phyloP scores from a whole-genome alignment of 768 basidiomycete genomes.

The Tricholoma flavovirens region DNA sequence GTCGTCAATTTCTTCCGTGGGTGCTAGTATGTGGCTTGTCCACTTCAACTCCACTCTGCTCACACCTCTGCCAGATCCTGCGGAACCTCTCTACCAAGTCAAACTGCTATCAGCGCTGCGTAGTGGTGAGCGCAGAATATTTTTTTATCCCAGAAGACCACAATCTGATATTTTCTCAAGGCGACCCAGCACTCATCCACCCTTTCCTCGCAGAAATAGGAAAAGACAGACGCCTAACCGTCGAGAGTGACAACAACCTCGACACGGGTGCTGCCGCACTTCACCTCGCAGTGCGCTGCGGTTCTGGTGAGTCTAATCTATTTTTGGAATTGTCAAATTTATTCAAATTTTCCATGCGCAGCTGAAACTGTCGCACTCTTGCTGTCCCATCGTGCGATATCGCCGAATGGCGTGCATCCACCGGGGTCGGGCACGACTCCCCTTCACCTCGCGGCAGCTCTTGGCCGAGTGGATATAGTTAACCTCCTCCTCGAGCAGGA shows the following conservation, averaged over 20 bases:
- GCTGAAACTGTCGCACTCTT: constrained; percentile 65
- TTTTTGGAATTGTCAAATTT: not conserved
- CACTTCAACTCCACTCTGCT: not conserved
- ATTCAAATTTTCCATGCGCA: constrained; percentile 23
- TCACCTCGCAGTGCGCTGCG: constrained; percentile 81
- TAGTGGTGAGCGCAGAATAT: constrained; percentile 37
- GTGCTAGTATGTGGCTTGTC: constrained; percentile 1
- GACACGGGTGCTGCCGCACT: constrained; percentile 72
- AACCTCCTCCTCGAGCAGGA: constrained; percentile 74
- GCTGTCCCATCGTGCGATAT: constrained; percentile 68
- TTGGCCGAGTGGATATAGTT: constrained; percentile 70
- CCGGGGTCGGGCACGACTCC: constrained; percentile 71
- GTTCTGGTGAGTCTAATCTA: constrained; percentile 44
- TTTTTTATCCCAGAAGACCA: not conserved
- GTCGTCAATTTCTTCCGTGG: not conserved
- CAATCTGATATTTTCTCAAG: constrained; percentile 29
- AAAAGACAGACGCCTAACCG: constrained; percentile 47
- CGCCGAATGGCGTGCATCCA: constrained; percentile 73
- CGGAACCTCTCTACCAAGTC: constrained; percentile 56
- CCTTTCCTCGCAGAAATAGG: constrained; percentile 74
- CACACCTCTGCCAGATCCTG: not conserved
- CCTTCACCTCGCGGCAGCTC: constrained; percentile 58
- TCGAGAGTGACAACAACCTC: constrained; percentile 38
- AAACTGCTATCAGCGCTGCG: constrained; percentile 59
- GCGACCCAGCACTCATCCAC: constrained; percentile 75